These are phyloP conservation scores for Leccinellum luteum DNA, from an alignment of 768 basidiomycete species.

Conservation along the genomic window DNA sequence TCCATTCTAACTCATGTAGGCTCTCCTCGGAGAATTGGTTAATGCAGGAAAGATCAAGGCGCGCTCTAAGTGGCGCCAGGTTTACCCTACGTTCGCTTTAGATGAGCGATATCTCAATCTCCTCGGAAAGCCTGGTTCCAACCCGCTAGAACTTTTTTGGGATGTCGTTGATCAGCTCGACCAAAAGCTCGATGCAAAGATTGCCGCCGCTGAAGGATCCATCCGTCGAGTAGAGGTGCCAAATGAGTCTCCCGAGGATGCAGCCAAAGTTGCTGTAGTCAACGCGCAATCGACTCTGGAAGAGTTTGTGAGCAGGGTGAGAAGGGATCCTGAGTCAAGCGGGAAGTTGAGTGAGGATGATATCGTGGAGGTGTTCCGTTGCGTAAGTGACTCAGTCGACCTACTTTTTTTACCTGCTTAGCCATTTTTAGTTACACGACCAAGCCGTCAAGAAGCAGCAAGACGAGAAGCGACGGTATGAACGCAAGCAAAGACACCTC, in stretches of 20 bases:
- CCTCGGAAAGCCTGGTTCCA: conserved; percentile 91
- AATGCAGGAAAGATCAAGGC: conserved; percentile 67
- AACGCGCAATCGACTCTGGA: conserved; percentile 60
- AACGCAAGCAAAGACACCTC: conserved; percentile 79
- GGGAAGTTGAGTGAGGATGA: conserved; percentile 50
- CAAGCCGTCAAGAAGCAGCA: conserved; percentile 71
- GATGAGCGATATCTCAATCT: conserved; percentile 85
- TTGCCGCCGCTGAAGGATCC: conserved; percentile 61
- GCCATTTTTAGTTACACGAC: conserved; percentile 57
- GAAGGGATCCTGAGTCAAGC: conserved; percentile 52
- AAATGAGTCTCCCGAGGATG: conserved; percentile 31
- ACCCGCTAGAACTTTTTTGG: conserved; percentile 96
- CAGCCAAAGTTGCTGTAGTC: conserved; percentile 38
- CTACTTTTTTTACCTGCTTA: conserved; percentile 8
- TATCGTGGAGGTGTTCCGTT: conserved; percentile 55
- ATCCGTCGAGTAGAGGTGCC: conserved; percentile 43
- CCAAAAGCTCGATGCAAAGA: conserved; percentile 79
- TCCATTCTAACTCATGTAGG: conserved; percentile 38
- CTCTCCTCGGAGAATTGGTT: conserved; percentile 69
- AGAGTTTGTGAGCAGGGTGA: conserved; percentile 58
- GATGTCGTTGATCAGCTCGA: conserved; percentile 86
- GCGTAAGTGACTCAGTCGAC: conserved; percentile 43
- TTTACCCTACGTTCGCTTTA: conserved; percentile 72
- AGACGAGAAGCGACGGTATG: conserved; percentile 83
- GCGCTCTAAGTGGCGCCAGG: conserved; percentile 87